A percentile compares a stretch with the other conserved stretches of the same genome.
These are phyloP conservation scores for Leptosphaerulina australis DNA, from an alignment of 2,329 filamentous ascomycete genomes.

Conservation along the genomic window DNA sequence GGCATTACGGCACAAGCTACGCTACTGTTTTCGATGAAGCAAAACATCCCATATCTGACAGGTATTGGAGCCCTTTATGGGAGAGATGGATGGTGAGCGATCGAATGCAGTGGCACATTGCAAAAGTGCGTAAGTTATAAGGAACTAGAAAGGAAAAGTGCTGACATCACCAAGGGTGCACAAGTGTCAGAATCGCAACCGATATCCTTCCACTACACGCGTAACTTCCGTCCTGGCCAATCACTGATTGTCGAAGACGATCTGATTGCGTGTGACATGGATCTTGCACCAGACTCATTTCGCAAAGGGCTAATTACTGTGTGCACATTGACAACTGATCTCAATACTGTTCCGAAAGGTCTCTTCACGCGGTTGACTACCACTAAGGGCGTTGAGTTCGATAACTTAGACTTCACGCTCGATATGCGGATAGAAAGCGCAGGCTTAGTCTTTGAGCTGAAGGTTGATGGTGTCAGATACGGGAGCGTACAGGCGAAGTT, in stretches of 20 bases:
- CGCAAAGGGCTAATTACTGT: constrained; percentile 67
- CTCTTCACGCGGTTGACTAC: constrained; percentile 78
- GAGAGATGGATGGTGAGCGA: constrained; percentile 84
- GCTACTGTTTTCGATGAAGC: constrained; percentile 79
- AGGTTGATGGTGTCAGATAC: constrained; percentile 78
- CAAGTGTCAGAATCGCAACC: constrained; percentile 74
- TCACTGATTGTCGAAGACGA: constrained; percentile 80
- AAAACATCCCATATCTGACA: constrained; percentile 73
- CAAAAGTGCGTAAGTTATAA: constrained; percentile 61
- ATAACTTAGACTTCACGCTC: constrained; percentile 80
- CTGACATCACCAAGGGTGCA: constrained; percentile 61
- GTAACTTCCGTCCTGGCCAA: constrained; percentile 80
- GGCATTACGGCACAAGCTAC: constrained; percentile 81
- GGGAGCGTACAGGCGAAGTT: constrained; percentile 80
- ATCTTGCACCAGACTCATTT: constrained; percentile 64
- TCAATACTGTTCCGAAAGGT: constrained; percentile 74
- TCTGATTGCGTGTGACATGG: constrained; percentile 74
- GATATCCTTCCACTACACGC: constrained; percentile 83
- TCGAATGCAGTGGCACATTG: constrained; percentile 85
- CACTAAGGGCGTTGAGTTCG: constrained; percentile 79
- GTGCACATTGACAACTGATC: constrained; percentile 79
- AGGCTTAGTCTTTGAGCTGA: constrained; percentile 75
- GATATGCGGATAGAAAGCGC: constrained; percentile 84
- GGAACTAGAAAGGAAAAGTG: background rate
- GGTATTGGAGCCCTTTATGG: constrained; percentile 81